Evolutionary conservation across 192 early-diverging fungal genomes (phyloP), one percentile per base, ranked within the genome.

Genomic region (Coemansia sp.): DNA sequence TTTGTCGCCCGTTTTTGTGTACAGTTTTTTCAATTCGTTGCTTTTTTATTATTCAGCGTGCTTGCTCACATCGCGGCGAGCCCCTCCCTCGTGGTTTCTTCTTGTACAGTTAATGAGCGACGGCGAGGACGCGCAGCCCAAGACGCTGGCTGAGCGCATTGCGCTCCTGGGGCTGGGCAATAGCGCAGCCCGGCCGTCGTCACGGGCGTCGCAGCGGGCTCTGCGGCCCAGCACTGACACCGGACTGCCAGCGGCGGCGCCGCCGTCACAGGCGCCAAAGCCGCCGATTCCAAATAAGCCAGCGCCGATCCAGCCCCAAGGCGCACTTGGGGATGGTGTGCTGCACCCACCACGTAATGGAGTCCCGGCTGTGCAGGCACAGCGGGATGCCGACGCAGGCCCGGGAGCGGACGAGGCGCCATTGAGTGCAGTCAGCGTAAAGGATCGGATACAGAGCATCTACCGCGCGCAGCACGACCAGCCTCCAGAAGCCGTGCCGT

Each of bases 111-210:
- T 74, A 58, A 34, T 41, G 36, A 67, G 70, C 51, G 66, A 62
- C 61, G 67, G 64, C 22, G 66, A 69, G 53, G 65, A 68, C 21
- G 43, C 64, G 22, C 57, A 29, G 54, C 73, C 73, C n/a, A 69
- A 61, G 48, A 76, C 73, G 39, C 58, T 76, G 44, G 73, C 73
- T 9, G 73, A 76, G 55, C 56, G 73, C 38, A 76, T 76, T 54
- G 73, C 73, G 27, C 51, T 53, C 25, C 50, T 76, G 50, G 73
- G 73, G 26, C 58, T 76, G 28, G 55, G 68, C 38, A 31, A 30
- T 6, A 54, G 57, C 31, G 22, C 42, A 50, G 32, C 58, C 5
- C 44, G 64, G 9, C 58, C 64, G 27, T 21, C 53, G 30, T 55
- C 60, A 14, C 60, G 53, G 17, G 28, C 45, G 22, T 26, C 42